These are phyloP conservation scores for Dendrothele bispora DNA, from an alignment of 768 basidiomycete species.

Conservation along the genomic window DNA sequence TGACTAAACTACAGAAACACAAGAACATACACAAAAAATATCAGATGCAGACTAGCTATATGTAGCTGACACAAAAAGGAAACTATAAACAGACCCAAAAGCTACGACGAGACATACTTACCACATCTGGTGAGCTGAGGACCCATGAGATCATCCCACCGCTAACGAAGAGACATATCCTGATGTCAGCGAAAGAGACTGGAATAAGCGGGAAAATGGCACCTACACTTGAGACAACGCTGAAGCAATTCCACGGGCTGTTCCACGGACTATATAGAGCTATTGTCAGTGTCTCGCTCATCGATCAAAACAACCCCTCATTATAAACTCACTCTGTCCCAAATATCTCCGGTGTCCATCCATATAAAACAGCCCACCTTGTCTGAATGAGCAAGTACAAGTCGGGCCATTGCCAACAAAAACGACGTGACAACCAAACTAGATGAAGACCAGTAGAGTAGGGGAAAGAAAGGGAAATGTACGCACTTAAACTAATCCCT, in stretches of 20 bases:
- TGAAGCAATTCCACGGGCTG: conserved; percentile 85
- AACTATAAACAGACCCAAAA: too few species aligned
- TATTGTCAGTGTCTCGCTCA: not conserved
- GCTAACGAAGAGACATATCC: conserved; percentile 39
- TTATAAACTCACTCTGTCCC: conserved; percentile 59
- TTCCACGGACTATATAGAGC: conserved; percentile 64
- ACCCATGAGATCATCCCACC: conserved; percentile 89
- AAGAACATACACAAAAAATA: too few species aligned
- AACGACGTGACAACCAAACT: too few species aligned
- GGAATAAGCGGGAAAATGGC: not conserved
- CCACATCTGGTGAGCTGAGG: too few species aligned
- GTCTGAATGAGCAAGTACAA: conserved; percentile 50
- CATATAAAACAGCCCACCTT: conserved; percentile 89
- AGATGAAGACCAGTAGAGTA: too few species aligned
- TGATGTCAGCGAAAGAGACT: conserved; percentile 4
- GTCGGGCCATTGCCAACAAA: too few species aligned
- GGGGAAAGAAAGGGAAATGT: not conserved
- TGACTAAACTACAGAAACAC: too few species aligned
- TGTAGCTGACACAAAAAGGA: too few species aligned
- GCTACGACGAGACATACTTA: too few species aligned
- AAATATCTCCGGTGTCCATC: conserved; percentile 90
- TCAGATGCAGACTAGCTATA: too few species aligned
- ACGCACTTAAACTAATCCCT: conserved; percentile 73
- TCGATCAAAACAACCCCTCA: not conserved
- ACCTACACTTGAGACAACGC: conserved; percentile 82